Base-by-base conservation (phyloP, 768 basidiomycete species). In the Leccinum boreale region DNA sequence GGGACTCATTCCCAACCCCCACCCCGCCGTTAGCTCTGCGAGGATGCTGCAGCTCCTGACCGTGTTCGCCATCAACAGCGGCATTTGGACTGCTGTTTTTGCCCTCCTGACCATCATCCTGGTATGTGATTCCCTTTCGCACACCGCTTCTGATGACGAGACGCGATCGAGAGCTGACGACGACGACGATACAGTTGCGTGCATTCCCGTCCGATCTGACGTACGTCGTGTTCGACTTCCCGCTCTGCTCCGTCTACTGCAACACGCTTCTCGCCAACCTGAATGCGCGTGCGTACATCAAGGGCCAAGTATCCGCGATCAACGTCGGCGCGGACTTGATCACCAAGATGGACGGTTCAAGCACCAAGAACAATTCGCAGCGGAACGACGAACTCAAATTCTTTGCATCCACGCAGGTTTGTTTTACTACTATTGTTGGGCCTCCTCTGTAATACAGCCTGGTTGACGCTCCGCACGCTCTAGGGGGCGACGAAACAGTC, bases 251-350 rank as follows among this genome's bases (percentile, higher is more conserved):
- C 49, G 9, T 57, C 29, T 51, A 57, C n/a, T 51, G 50, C 42
- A 57, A 51, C 23, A 57, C 42, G 17, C 28, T 57, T 3, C 56
- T 57, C 17, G 56, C 56, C 50, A 57, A 57, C 50, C 23, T 51
- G 21, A 57, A 57, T 23, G 56, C 50, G 1, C 42, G 56, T n/a
- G 8, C 56, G 9, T 57, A 57, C n/a, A 52, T 57, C 56, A 57
- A 57, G 31, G 17, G 14, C 6, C 29, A 51, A 23, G 24, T 29
- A 12, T 24, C 29, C 15, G 24, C 42, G 42, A 10, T 57, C 21
- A 44, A 51, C n/a, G 29, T 26, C 7, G 42, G 50, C 23, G 50
- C 56, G 11, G 56, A 45, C 31, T 33, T 57, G 39, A 15, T 51
- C 42, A 45, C 39, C 17, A 19, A 29, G 5, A 51, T 29, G 4